phyloP scores from a whole-genome alignment of 768 basidiomycete species.

The Hortiboletus campestris region DNA sequence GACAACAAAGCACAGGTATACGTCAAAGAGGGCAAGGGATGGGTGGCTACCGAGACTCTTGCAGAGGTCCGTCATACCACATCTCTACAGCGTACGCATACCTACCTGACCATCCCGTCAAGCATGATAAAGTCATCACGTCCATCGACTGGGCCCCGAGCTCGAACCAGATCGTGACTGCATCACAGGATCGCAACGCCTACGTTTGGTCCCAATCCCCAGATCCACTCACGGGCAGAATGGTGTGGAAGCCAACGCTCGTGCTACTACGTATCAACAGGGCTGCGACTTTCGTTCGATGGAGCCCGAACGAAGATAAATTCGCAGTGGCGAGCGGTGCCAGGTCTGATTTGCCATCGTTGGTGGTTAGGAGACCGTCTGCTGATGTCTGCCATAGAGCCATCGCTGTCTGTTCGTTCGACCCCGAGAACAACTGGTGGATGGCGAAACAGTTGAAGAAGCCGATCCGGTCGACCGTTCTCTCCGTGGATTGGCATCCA shows the following conservation, averaged over 20 bases:
- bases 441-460: slow-evolving; percentile 96
- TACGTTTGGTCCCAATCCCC: slow-evolving; percentile 93
- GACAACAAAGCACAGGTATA: slow-evolving; percentile 86
- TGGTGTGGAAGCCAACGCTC: slow-evolving; percentile 93
- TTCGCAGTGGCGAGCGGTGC: slow-evolving; percentile 98
- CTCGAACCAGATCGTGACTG: slow-evolving; percentile 96
- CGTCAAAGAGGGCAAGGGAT: slow-evolving; percentile 60
- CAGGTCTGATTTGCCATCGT: slow-evolving; percentile 45
- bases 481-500: slow-evolving; percentile 96
- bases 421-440: slow-evolving; percentile 99
- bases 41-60: slow-evolving; percentile 72
- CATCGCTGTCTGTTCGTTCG: slow-evolving; percentile 95
- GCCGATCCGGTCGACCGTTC: slow-evolving; percentile 91
- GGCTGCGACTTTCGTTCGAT: slow-evolving; percentile 91
- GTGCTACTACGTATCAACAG: slow-evolving; percentile 93
- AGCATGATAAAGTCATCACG: slow-evolving; percentile 98
- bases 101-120: slow-evolving; percentile 3
- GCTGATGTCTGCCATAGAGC: slow-evolving; percentile 49
- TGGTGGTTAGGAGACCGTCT: neutral
- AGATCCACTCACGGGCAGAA: slow-evolving; percentile 67
- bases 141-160: slow-evolving; percentile 98
- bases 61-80: slow-evolving; percentile 60
- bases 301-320: slow-evolving; percentile 98
- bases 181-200: slow-evolving; percentile 98
- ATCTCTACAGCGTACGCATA: neutral